Conservation (phyloP, 1,284 basidiomycete species). For the Cystobasidium pallidum region DNA sequence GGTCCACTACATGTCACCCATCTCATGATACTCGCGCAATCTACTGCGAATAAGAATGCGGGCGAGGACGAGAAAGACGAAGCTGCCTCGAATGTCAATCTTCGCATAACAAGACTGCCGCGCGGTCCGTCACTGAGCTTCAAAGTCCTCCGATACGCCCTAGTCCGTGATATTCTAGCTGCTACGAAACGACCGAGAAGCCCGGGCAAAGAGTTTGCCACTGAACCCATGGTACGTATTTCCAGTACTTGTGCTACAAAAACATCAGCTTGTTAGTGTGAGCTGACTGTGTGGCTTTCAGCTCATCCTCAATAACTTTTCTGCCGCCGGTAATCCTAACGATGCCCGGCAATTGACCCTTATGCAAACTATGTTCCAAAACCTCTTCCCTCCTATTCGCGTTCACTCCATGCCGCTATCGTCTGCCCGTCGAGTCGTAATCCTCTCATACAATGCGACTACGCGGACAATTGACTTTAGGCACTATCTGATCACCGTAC, state of each 20-base stretch:
- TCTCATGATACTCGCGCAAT: constrained; percentile 73
- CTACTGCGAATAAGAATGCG: constrained; percentile 53
- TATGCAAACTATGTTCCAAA: constrained; percentile 62
- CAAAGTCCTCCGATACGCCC: constrained; percentile 85
- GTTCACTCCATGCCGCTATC: constrained; percentile 69
- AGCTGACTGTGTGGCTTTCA: constrained; percentile 44
- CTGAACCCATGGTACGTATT: constrained; percentile 73
- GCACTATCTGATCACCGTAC: constrained; percentile 93
- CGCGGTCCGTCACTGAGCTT: constrained; percentile 94
- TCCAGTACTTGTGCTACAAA: not conserved
- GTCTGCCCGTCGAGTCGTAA: constrained; percentile 84
- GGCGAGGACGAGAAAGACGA: constrained; percentile 48
- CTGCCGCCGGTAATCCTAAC: constrained; percentile 58
- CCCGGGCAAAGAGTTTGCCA: constrained; percentile 81
- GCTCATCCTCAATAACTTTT: constrained; percentile 61
- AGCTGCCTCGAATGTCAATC: constrained; percentile 57
- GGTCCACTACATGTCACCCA: constrained; percentile 91
- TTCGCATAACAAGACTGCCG: constrained; percentile 87
- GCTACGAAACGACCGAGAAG: constrained; percentile 70
- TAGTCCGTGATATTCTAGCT: constrained; percentile 78
- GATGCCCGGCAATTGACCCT: constrained; percentile 59
- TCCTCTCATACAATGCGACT: constrained; percentile 86
- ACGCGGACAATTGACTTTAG: constrained; percentile 87
- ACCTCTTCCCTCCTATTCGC: constrained; percentile 62
- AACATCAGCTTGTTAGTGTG: not conserved